Evolutionary conservation across 1,139 yeast genomes (phyloP), one percentile per base, ranked within the genome.

Genomic region (Magnusiomyces tetraspermus): DNA sequence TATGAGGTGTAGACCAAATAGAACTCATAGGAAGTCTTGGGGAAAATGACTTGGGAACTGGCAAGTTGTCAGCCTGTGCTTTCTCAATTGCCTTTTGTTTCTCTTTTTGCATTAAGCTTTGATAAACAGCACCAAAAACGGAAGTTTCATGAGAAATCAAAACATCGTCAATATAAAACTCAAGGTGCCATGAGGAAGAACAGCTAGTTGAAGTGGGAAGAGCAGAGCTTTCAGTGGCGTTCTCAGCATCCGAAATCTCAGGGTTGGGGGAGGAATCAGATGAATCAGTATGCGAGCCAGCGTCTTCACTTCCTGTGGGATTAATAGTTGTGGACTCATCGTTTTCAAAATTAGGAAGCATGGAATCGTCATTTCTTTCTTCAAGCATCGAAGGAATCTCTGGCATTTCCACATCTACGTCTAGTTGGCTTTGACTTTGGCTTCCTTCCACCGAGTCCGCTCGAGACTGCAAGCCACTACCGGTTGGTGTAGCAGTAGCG

Each of bases 61-160:
- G 36, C 36, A 15, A 17, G 26, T 24, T 40, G 15, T 22, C 37
- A 8, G 24, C 13, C 8, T 28, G 22, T 19, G 42, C 42, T 19
- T 38, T 21, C 21, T 38, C 24, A 24, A 24, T 21, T 6, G 24
- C 13, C 31, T 44, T 48, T 11, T 46, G 53, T 24, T 42, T 44
- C 37, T 54, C 60, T 48, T 71, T 65, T 4, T 61, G 60, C 61
- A 78, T 79, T 21, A 76, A 66, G 15, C 79, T 71, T 51, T 80
- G 75, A 64, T 80, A 83, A 8, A 87, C 72, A 0, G 92, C 95
- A 3, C 95, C 95, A 67, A 82, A 85, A 2, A 90, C 76, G 0
- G 96, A 86, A 2, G 86, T 80, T 54, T 82, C 89, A 37, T 73
- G 72, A 1, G 90, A 84, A 23, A 88, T 74, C 0, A 70, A 72